Evolutionary conservation across 108 stramenopile genomes (phyloP).

Genomic region (Cyclostephanos tholiformis): DNA sequence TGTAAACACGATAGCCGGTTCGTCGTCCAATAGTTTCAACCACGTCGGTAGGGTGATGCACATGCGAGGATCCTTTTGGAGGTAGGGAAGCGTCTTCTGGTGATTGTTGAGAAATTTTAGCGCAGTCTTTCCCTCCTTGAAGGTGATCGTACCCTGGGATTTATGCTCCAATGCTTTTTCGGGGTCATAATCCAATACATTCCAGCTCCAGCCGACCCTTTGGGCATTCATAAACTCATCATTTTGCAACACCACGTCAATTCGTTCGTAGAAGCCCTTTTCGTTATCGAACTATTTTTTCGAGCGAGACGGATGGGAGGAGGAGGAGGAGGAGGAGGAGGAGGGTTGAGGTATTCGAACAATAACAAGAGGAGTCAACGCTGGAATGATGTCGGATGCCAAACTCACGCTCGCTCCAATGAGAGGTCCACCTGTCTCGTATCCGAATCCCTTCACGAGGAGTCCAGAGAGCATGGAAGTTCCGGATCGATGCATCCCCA

Average conservation of each 20-base stretch:
- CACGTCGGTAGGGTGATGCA: conserved; percentile 88
- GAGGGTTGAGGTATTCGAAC: neutral
- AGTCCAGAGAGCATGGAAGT: conserved; percentile 79
- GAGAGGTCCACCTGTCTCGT: conserved; percentile 72
- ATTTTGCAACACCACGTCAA: conserved; percentile 85
- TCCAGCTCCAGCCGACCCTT: conserved; percentile 68
- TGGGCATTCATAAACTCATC: conserved; percentile 86
- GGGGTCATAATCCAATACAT: conserved; percentile 69
- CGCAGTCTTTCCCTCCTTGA: conserved; percentile 60
- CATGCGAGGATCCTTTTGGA: conserved; percentile 94
- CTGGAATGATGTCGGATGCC: neutral
- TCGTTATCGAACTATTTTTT: conserved; percentile 76
- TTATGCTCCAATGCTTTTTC: conserved; percentile 63
- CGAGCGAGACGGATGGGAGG: conserved; percentile 22
- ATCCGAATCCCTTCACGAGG: conserved; percentile 67
- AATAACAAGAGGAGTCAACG: neutral
- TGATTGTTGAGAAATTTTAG: conserved; percentile 72
- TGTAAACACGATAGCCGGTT: conserved; percentile 88
- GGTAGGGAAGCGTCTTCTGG: conserved; percentile 62
- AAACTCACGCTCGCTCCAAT: conserved; percentile 43
- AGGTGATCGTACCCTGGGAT: conserved; percentile 54
- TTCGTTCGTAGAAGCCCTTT: conserved; percentile 89
- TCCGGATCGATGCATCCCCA: conserved; percentile 91
- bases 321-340: neutral
- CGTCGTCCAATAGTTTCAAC: conserved; percentile 72